Base-by-base conservation (phyloP, 2,329 filamentous ascomycete genomes). In the Pezicula radicicola region DNA sequence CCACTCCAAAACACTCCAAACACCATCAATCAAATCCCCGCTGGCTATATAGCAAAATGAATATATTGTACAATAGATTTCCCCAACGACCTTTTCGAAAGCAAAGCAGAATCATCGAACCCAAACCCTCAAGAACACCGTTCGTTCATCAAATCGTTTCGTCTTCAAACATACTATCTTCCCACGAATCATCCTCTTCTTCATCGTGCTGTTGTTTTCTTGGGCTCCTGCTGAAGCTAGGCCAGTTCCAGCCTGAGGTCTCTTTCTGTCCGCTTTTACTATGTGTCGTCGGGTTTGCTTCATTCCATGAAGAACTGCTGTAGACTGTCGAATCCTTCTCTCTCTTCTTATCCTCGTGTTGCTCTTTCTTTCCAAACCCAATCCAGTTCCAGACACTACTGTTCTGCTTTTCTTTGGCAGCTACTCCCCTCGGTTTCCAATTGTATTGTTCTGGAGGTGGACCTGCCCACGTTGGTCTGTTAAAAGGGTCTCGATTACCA, bases 141-240 rank as follows among this genome's bases (percentile, higher is more conserved):
- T 49, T 25, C 25, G 25, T 25, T 25, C 36, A 49, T 42, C 47
- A 49, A 42, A 49, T 49, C 47, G 18, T 49, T 49, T 49, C 47
- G 18, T 49, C 47, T 41, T 49, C 47, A 33, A 49, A 49, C 36
- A 49, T 49, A 30, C 42, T 45, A 30, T 46, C 43, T 9, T 46
- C 43, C 43, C 19, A 46, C 12, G 25, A 27, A 46, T 19, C 15
- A 44, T 44, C 42, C 2, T 15, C 15, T 12, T 10, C 30, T 16
- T 37, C 16, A 7, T 37, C 35, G 13, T 40, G 1, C 37, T 16
- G n/a, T 9, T 21, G n/a, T 40, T 16, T 40, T 16, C 37, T 16
- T 6, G 2, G n/a, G 10, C 37, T 13, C 1, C 16, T 37, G 15
- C 37, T 1, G 37, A 40, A 40, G 15, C 37, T 15, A 3, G 37